These are phyloP conservation scores for Piromyces finnis DNA, from an alignment of 192 early-diverging fungal genomes.

Conservation along the genomic window DNA sequence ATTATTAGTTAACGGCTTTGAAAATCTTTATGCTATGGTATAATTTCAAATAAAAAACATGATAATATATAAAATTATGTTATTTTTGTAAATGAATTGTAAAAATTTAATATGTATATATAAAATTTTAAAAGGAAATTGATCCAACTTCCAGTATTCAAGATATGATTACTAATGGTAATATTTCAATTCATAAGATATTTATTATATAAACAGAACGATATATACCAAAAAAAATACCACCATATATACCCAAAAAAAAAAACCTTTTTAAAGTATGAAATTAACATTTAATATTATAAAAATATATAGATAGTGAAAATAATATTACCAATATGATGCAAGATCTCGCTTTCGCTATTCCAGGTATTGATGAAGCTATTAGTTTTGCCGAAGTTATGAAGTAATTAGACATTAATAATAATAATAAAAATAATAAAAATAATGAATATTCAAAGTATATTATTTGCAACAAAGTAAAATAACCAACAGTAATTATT, in stretches of 20 bases:
- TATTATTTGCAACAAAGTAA: no score
- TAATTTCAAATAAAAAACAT: no score
- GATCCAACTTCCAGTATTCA: conserved; percentile 94
- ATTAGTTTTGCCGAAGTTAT: conserved; percentile 99
- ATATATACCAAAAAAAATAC: no score
- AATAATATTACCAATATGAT: conserved; percentile 70
- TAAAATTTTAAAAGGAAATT: conserved; percentile 58
- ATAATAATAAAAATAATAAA: no score
- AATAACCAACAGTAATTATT: no score
- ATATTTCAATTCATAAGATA: no score
- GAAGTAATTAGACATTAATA: conserved; percentile 47
- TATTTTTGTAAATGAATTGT: neutral
- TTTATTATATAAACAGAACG: no score
- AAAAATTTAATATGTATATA: neutral
- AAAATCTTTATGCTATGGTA: conserved; percentile 92
- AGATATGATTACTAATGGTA: conserved; percentile 92
- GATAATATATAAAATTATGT: no score
- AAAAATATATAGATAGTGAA: conserved; percentile 38
- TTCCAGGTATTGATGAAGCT: conserved; percentile 98
- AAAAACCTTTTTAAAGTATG: no score
- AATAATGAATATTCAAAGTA: no score
- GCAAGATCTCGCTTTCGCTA: conserved; percentile 96
- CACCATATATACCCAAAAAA: no score
- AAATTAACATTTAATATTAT: no score
- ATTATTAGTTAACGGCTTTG: conserved; percentile 81